Base-by-base conservation (phyloP, 2,329 filamentous ascomycete species). In the Beauveria bassiana region DNA sequence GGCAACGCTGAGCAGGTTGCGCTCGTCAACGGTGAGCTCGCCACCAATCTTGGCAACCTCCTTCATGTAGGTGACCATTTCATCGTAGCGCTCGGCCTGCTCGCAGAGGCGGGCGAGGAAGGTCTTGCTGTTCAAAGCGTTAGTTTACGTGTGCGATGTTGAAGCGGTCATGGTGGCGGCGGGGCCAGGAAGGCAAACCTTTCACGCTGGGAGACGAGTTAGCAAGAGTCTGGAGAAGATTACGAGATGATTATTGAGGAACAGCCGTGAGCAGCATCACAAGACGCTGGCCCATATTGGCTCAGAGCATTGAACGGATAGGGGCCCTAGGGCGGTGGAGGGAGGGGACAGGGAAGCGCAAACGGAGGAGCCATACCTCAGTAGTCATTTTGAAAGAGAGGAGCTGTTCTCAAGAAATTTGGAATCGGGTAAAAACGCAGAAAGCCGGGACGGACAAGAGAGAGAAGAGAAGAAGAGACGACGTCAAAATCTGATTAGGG, bases 41-140 rank as follows among this genome's bases (percentile, higher is more conserved):
- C 85, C 84, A 70, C 83, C 85, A 70, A 88, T 77, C 82, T 96
- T 96, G 79, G 93, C 93, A 73, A 98, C 93, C 89, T 97, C 92
- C 91, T 98, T 98, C 95, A 98, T 98, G 84, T 93, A 97, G 76
- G 88, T 92, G 72, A 98, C 93, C 93, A 98, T 98, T 83, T 98
- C 95, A 93, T 99, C 93, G 82, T 99, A 99, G 77, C 93, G 93
- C 86, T 98, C 95, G 77, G 95, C 95, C 88, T 99, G 95, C 90
- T 98, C 95, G 86, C 95, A 98, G 77, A 99, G 92, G 83, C 95
- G 89, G 80, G 95, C 95, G 79, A 98, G 91, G 86, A 98, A 98
- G 77, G 95, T 98, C 89, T 98, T 98, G 89, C 92, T 96, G 78
- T 76, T 64, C 63, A 65, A 55, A 64, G 65, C 38, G 71, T 72